Evolutionary conservation across 805 yeast species (phyloP).

Genomic region (Pichia sporocuriosa): DNA sequence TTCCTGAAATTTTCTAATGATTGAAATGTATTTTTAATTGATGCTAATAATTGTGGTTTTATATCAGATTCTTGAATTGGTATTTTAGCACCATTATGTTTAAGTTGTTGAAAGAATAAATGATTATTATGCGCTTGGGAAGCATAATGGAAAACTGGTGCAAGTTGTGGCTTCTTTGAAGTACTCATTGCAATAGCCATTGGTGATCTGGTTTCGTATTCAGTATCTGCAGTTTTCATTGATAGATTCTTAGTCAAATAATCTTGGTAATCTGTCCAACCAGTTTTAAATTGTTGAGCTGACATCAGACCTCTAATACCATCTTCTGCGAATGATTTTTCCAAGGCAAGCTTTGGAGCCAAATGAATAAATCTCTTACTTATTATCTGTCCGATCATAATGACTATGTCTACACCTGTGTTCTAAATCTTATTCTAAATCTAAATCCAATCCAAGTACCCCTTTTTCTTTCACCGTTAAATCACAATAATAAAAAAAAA

Average conservation of each 20-base stretch:
- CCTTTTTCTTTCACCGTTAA: background rate
- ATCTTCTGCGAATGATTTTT: slow-evolving; percentile 30
- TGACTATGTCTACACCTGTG: background rate
- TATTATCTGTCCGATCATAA: slow-evolving; percentile 12
- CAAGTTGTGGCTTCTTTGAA: slow-evolving; percentile 57
- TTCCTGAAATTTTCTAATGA: slow-evolving; percentile 45
- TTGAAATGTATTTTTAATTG: slow-evolving; percentile 34
- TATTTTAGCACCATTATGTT: slow-evolving; percentile 15
- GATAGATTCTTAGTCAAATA: slow-evolving; percentile 54
- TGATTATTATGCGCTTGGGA: slow-evolving; percentile 92
- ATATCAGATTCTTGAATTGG: slow-evolving; percentile 17
- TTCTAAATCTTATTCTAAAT: no score
- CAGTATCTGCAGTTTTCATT: slow-evolving; percentile 67
- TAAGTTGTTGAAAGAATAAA: slow-evolving; percentile 66
- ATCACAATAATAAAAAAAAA: background rate
- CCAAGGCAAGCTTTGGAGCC: slow-evolving; percentile 50
- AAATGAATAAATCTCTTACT: slow-evolving; percentile 44
- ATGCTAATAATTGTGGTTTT: slow-evolving; percentile 22
- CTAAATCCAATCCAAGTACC: no score
- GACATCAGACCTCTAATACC: slow-evolving; percentile 66
- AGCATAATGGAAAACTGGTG: slow-evolving; percentile 77
- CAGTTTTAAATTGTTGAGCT: slow-evolving; percentile 56
- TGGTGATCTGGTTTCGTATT: slow-evolving; percentile 68
- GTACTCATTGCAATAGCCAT: slow-evolving; percentile 63
- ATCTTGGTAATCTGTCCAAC: slow-evolving; percentile 80